Evolutionary conservation across 2,329 filamentous ascomycete genomes (phyloP), one percentile per base, ranked within the genome.

Genomic region (Calonectria honghensis): DNA sequence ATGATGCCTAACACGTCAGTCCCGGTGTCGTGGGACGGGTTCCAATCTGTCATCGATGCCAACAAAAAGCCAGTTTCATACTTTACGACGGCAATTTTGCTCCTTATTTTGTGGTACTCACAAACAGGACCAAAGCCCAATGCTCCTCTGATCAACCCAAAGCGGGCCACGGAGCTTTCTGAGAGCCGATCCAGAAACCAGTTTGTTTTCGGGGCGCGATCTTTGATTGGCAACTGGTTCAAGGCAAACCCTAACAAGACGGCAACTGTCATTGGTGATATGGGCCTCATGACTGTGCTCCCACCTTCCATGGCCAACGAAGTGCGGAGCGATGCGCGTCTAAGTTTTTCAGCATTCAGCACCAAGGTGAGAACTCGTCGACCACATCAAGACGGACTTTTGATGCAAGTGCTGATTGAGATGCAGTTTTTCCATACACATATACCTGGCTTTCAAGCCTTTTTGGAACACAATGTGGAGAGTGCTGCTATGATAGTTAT

Each of bases 231-330:
- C 13, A 13, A 66, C 18, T 66, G 63, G 45, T 52, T 66, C 39
- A 51, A 66, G 32, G 18, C 14, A 9, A 66, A 66, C 20, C 45
- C 45, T 13, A 27, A 51, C 41, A 66, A 66, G 31, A 9, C 45
- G 18, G 41, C 63, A 50, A 35, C 39, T 27, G 18, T 52, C 14
- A 66, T 66, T 32, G 32, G 63, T 5, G 63, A 66, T 18, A 20
- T 51, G 16, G 63, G 63, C 39, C 29, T 6, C 2, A 66, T 51
- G 41, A 37, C 24, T 24, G 24, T 24, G 24, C 24, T 24, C 24
- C 24, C 24, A 24, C 24, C 24, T 24, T 24, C 24, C 24, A 24
- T 32, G 32, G 32, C 32, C 32, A 32, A 32, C 24, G 24, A 24
- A 24, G 24, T 24, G 24, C 24, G 24, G 24, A 24, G 24, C 24